These are phyloP conservation scores for Solanum habrochaites DNA, from an alignment of 257 asterid genomes.

Conservation along the genomic window DNA sequence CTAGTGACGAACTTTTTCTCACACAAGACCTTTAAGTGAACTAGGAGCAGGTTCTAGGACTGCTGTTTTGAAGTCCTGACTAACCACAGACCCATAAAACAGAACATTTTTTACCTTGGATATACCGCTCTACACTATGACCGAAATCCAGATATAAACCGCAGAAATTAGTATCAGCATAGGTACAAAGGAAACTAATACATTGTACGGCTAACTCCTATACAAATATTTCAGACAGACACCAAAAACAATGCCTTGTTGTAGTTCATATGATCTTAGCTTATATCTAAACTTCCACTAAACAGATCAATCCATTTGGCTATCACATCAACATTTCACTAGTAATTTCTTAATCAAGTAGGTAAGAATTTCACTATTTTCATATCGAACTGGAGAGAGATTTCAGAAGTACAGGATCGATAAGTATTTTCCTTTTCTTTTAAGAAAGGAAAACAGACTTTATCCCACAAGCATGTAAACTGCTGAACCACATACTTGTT, in stretches of 20 bases:
- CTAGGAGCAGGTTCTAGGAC: too few relatives aligned
- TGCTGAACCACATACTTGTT: not conserved
- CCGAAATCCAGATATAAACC: not conserved
- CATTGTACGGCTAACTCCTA: not conserved
- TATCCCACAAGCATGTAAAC: not conserved
- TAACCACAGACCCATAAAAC: too few relatives aligned
- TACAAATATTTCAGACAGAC: not conserved
- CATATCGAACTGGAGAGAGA: not conserved
- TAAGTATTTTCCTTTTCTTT: not conserved
- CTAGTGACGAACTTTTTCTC: too few relatives aligned
- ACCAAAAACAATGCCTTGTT: not conserved
- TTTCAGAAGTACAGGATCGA: not conserved
- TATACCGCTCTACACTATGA: too few relatives aligned
- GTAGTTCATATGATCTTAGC: not conserved
- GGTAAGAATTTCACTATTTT: not conserved
- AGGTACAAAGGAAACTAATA: not conserved
- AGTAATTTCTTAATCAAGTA: not conserved
- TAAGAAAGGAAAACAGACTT: not conserved
- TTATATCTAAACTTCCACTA: not conserved
- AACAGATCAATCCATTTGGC: not conserved
- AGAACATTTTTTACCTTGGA: too few relatives aligned
- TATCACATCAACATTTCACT: not conserved
- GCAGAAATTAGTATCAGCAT: not conserved
- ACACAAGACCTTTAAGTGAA: too few relatives aligned
- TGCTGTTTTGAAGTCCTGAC: too few relatives aligned